A percentile compares a stretch with the other conserved stretches of the same genome.
Conservation (phyloP, 2,329 filamentous ascomycete species). For the Colletotrichum chrysophilum region DNA sequence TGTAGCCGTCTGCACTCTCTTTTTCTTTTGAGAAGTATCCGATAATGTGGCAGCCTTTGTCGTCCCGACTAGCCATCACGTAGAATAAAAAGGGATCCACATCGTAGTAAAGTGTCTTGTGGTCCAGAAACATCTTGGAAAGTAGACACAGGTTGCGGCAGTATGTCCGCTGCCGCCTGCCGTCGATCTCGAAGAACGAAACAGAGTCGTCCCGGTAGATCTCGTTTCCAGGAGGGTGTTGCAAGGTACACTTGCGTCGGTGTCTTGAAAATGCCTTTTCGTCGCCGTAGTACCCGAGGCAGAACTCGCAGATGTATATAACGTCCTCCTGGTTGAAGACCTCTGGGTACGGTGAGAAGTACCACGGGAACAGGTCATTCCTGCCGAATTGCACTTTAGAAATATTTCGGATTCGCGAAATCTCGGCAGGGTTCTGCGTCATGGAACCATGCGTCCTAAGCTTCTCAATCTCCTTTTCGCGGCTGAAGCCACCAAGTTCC, state of each 20-base stretch:
- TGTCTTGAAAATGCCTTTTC: slow-evolving; percentile 84
- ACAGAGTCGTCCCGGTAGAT: slow-evolving; percentile 95
- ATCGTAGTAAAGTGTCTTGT: slow-evolving; percentile 98
- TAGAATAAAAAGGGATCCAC: slow-evolving; percentile 99
- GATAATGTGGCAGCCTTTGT: slow-evolving; percentile 92
- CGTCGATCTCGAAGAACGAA: slow-evolving; percentile 97
- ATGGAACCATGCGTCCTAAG: slow-evolving; percentile 93
- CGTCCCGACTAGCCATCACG: slow-evolving; percentile 90
- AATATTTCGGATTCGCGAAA: slow-evolving; percentile 94
- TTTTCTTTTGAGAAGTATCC: slow-evolving; percentile 99
- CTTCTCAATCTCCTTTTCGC: slow-evolving; percentile 95
- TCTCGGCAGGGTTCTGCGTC: slow-evolving; percentile 98
- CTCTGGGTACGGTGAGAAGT: slow-evolving; percentile 96
- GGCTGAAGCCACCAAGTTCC: slow-evolving; percentile 64
- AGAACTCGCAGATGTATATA: slow-evolving; percentile 98
- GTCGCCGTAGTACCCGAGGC: slow-evolving; percentile 87
- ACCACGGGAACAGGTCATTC: slow-evolving; percentile 95
- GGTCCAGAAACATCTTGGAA: slow-evolving; percentile 95
- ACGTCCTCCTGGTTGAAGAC: slow-evolving; percentile 86
- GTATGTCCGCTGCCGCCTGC: slow-evolving; percentile 91
- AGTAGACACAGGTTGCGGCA: slow-evolving; percentile 95
- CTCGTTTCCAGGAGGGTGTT: slow-evolving; percentile 95
- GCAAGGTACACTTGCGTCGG: slow-evolving; percentile 85
- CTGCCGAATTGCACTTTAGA: slow-evolving; percentile 93
- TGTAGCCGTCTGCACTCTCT: slow-evolving; percentile 95